Conservation (phyloP, 2,329 filamentous ascomycete species). For the Paecilomyces formosus region DNA sequence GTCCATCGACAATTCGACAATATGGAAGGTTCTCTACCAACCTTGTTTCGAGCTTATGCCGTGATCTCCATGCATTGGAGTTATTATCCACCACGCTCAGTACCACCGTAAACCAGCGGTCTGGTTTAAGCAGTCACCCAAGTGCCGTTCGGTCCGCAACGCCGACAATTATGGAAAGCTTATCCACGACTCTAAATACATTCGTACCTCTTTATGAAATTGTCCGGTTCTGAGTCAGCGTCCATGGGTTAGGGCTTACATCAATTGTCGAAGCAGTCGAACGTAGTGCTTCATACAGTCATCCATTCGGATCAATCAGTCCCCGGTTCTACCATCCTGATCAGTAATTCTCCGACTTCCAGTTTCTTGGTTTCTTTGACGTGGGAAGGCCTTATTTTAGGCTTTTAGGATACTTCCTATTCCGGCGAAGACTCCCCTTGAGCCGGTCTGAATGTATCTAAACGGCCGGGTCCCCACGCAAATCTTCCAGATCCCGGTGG, state of each 20-base stretch:
- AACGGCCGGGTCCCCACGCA: neutral
- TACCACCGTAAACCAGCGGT: neutral
- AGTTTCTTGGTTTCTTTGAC: neutral
- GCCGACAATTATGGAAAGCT: neutral
- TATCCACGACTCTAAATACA: neutral
- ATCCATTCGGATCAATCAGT: neutral
- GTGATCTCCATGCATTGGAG: neutral
- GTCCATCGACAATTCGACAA: neutral
- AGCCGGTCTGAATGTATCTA: neutral
- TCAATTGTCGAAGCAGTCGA: neutral
- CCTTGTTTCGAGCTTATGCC: neutral
- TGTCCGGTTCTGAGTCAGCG: neutral
- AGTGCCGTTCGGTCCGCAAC: neutral
- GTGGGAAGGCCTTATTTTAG: neutral
- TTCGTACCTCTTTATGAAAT: neutral
- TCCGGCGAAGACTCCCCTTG: neutral
- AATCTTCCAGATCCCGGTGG: neutral
- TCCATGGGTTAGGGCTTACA: neutral
- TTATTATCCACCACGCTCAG: neutral
- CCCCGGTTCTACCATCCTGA: neutral
- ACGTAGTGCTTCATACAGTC: neutral
- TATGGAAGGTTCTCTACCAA: neutral
- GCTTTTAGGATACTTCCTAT: neutral
- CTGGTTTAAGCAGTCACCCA: neutral
- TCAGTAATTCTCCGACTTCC: neutral